Evolutionary conservation across 2,329 filamentous ascomycete species (phyloP), one percentile per base, ranked within the genome.

Genomic region (Tolypocladium ovalisporum): DNA sequence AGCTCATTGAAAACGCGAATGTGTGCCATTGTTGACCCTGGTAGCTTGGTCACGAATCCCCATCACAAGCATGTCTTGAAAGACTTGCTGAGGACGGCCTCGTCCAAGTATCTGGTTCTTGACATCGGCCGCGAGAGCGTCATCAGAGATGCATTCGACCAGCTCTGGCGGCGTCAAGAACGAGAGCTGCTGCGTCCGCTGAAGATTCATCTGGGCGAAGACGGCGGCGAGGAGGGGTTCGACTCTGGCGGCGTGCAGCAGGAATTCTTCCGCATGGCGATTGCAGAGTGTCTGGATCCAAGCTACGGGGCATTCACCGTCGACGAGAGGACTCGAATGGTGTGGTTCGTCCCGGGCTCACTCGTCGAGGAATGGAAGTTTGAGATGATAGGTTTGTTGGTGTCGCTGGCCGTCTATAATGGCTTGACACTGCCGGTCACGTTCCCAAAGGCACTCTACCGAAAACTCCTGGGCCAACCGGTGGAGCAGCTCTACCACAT

Each of bases 241-340:
- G 94, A 99, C 70, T 90, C 93, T 54, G 94, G 94, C 49, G 94
- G 94, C 61, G 92, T 99, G 1, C 93, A 97, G 65, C 92, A 96
- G 68, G 94, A 99, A 62, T 97, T 96, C 69, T 97, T 99, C 74
- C 85, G 90, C 19, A 74, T 97, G 34, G 85, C 89, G 22, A 85
- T 97, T 63, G 83, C 84, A 1, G 87, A 96, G 66, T 89, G 88
- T 4, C 79, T 97, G 52, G 80, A 90, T 64, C 87, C 90, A 5
- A 80, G 85, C 49, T 90, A 88, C 65, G 91, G 88, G 1, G 84
- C 88, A 56, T 97, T 97, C 68, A 87, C 85, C 0, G 81, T 90
- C 36, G 91, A 97, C 64, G 73, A 82, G 1, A 77, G 84, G 56
- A 94, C 88, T 0, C 83, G 84, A 36, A 88, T 94, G 80, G 85